These are phyloP conservation scores for Saccharomyces hybrid DNA, from an alignment of 1,139 yeast species.

Conservation along the genomic window DNA sequence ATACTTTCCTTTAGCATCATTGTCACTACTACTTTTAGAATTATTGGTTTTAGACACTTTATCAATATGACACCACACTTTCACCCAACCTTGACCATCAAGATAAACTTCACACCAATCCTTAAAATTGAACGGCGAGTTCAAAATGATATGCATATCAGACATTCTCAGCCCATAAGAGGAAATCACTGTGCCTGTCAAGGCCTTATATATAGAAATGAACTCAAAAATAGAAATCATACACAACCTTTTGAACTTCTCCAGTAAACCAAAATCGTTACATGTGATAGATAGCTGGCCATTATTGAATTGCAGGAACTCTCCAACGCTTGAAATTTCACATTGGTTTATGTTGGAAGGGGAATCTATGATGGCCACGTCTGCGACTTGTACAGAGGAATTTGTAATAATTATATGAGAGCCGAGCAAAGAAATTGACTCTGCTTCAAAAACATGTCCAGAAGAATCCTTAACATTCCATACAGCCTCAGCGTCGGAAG, in stretches of 20 bases:
- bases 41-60: conserved; percentile 13
- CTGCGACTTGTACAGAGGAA: background rate
- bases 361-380: background rate
- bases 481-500: background rate
- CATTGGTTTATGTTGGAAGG: background rate
- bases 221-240: conserved; percentile 23
- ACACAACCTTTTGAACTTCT: conserved; percentile 13
- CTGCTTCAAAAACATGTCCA: background rate
- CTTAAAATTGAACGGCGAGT: conserved; percentile 25
- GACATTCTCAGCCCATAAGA: conserved; percentile 24
- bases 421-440: background rate
- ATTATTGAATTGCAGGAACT: conserved; percentile 5
- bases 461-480: background rate
- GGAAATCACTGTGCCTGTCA: conserved; percentile 28
- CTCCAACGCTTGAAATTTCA: background rate
- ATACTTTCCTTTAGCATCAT: conserved; percentile 15
- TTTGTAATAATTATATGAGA: background rate
- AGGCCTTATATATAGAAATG: conserved; percentile 22
- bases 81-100: conserved; percentile 27
- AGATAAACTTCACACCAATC: conserved; percentile 31
- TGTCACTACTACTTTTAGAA: conserved; percentile 3
- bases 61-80: conserved; percentile 30
- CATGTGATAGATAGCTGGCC: conserved; percentile 9
- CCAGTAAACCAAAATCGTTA: conserved; percentile 4
- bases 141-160: conserved; percentile 26